Conservation (phyloP, 1,284 basidiomycete species). For the Cryptococcus sp. region DNA sequence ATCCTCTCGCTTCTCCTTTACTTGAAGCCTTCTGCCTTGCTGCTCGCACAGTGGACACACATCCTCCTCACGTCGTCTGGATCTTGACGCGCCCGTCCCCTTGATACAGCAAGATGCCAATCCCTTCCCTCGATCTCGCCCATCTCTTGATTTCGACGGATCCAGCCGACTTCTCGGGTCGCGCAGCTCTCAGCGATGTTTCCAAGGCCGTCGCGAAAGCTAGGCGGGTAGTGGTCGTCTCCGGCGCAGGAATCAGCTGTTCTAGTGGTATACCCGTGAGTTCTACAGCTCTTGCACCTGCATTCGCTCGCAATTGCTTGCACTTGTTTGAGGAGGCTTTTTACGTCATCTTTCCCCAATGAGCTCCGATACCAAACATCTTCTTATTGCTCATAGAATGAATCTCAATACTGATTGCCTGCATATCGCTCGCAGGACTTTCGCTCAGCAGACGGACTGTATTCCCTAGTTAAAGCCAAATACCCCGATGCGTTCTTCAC, state of each 20-base stretch:
- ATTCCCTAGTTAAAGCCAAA: conserved; percentile 79
- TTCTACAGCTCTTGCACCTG: conserved; percentile 11
- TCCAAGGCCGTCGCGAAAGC: conserved; percentile 76
- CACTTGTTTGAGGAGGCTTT: not conserved
- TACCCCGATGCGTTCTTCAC: conserved; percentile 80
- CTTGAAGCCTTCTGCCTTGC: not conserved
- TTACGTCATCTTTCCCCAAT: not conserved
- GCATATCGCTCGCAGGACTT: conserved; percentile 67
- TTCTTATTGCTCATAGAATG: not conserved
- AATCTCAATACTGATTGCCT: not conserved
- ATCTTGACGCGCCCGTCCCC: not conserved
- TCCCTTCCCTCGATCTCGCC: conserved; percentile 37
- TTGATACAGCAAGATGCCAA: conserved; percentile 25
- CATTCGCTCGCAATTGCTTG: not conserved
- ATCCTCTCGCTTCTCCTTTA: too few species aligned
- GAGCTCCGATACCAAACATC: not conserved
- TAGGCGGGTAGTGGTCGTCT: conserved; percentile 81
- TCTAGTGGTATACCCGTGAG: conserved; percentile 87
- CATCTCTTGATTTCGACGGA: conserved; percentile 29
- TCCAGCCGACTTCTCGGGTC: conserved; percentile 26
- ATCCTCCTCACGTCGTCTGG: not conserved
- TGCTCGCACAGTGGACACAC: not conserved
- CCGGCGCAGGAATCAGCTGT: conserved; percentile 90
- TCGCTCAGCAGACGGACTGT: conserved; percentile 82
- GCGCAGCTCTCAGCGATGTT: conserved; percentile 62